Evolutionary conservation across 306 rosid genomes (phyloP).

Genomic region (Dryas drummondii): DNA sequence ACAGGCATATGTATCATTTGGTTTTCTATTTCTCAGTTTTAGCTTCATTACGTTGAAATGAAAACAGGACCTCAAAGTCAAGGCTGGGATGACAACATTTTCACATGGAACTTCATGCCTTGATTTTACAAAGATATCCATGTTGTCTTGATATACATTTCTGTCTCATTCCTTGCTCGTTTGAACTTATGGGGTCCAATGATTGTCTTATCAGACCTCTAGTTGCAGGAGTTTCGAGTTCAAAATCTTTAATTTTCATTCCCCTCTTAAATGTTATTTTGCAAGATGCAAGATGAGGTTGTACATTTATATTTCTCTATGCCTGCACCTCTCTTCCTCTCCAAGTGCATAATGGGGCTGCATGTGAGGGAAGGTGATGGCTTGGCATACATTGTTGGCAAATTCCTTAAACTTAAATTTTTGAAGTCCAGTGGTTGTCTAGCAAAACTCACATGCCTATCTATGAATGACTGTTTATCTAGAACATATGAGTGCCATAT

Average conservation of each 20-base stretch:
- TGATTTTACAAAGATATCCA: slow-evolving; percentile 6
- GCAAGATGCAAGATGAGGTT: no score
- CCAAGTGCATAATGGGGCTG: no score
- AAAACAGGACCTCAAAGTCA: slow-evolving; percentile 21
- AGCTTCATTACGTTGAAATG: slow-evolving; percentile 9
- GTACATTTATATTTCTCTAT: no score
- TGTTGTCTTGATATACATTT: not conserved
- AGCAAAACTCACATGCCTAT: no score
- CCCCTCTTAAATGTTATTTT: not conserved
- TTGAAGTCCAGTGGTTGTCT: no score
- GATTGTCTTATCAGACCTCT: not conserved
- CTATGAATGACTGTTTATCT: not conserved
- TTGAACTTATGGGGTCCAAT: no score
- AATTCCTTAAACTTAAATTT: no score
- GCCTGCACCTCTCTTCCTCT: no score
- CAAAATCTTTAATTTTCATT: not conserved
- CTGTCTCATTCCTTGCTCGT: no score
- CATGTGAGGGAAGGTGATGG: no score
- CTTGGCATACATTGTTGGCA: no score
- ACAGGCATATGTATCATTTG: not conserved
- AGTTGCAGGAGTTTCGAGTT: not conserved
- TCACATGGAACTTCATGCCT: slow-evolving; percentile 16
- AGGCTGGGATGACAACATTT: slow-evolving; percentile 20
- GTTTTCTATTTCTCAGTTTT: not conserved
- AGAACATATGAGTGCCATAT: slow-evolving; percentile 9